A percentile compares a stretch with the other conserved stretches of the same genome.
These are phyloP conservation scores for Syncephalastrum monosporum DNA, from an alignment of 371 early-diverging fungal genomes.

Conservation along the genomic window DNA sequence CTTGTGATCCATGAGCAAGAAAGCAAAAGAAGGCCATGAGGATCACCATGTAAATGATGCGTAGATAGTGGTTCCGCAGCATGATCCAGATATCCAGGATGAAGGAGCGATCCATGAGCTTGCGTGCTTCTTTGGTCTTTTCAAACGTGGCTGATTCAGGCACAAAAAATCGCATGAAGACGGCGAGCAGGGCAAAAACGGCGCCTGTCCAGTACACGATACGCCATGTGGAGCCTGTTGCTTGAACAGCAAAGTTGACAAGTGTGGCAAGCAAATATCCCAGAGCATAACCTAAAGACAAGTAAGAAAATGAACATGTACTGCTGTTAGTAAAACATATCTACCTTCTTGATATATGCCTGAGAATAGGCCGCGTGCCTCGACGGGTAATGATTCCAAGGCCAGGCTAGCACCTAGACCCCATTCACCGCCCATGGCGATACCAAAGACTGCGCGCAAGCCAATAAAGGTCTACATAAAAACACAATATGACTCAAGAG, in stretches of 20 bases:
- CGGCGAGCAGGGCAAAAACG: slow-evolving; percentile 59
- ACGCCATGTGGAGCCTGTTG: slow-evolving; percentile 59
- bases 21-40: slow-evolving; percentile 68
- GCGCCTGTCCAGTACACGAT: slow-evolving; percentile 69
- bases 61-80: slow-evolving; percentile 53
- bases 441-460: slow-evolving; percentile 66
- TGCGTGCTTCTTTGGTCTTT: slow-evolving; percentile 39
- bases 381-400: slow-evolving; percentile 65
- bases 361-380: slow-evolving; percentile 70
- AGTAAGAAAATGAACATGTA: too few species aligned
- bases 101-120: slow-evolving; percentile 29
- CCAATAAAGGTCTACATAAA: slow-evolving; percentile 25
- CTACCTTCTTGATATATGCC: slow-evolving; percentile 70
- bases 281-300: slow-evolving; percentile 50
- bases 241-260: slow-evolving; percentile 54
- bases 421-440: slow-evolving; percentile 80
- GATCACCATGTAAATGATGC: slow-evolving; percentile 57
- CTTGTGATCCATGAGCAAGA: slow-evolving; percentile 71
- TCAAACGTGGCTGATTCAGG: slow-evolving; percentile 64
- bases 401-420: slow-evolving; percentile 74
- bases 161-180: slow-evolving; percentile 60
- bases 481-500: slow-evolving; percentile 10
- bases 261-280: slow-evolving; percentile 67
- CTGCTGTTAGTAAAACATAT: neutral
- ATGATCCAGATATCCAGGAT: slow-evolving; percentile 47